These are phyloP conservation scores for Fomitiporia mediterranea DNA, from an alignment of 1,284 basidiomycete species.

Conservation along the genomic window DNA sequence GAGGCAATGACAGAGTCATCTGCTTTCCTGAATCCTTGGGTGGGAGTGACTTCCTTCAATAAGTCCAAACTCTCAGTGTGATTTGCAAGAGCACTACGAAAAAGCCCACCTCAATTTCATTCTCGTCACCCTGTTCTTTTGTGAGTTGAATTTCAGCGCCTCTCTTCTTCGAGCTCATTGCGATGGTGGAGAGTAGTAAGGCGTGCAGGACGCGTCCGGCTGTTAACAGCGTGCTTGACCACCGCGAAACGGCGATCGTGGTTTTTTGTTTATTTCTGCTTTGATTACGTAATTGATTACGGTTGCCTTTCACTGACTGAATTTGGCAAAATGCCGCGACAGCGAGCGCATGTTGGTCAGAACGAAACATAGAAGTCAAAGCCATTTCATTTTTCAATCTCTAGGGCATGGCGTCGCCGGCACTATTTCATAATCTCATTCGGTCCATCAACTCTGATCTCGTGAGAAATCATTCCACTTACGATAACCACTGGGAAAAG, in stretches of 20 bases:
- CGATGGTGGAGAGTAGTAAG: neutral
- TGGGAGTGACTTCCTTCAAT: conserved; percentile 17
- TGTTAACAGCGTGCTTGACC: neutral
- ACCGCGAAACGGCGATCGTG: neutral
- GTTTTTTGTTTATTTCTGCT: too few species aligned
- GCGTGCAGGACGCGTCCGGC: neutral
- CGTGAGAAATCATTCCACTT: too few species aligned
- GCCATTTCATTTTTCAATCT: too few species aligned
- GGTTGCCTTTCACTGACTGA: too few species aligned
- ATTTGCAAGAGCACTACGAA: neutral
- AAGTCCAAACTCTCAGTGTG: neutral
- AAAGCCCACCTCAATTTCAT: conserved; percentile 24
- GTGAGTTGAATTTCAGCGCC: conserved; percentile 35
- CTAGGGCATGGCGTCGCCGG: too few species aligned
- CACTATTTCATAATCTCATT: too few species aligned
- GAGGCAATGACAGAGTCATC: conserved; percentile 22
- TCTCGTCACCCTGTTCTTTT: conserved; percentile 31
- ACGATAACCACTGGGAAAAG: too few species aligned
- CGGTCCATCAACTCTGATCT: too few species aligned
- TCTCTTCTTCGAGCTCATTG: conserved; percentile 29
- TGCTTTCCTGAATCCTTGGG: conserved; percentile 22
- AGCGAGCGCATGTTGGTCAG: too few species aligned
- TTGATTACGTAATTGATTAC: too few species aligned
- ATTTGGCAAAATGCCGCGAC: too few species aligned
- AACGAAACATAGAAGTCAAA: too few species aligned